Evolutionary conservation across 805 yeast species (phyloP), one percentile per base, ranked within the genome.

Genomic region (Gaillardinia entomophila): DNA sequence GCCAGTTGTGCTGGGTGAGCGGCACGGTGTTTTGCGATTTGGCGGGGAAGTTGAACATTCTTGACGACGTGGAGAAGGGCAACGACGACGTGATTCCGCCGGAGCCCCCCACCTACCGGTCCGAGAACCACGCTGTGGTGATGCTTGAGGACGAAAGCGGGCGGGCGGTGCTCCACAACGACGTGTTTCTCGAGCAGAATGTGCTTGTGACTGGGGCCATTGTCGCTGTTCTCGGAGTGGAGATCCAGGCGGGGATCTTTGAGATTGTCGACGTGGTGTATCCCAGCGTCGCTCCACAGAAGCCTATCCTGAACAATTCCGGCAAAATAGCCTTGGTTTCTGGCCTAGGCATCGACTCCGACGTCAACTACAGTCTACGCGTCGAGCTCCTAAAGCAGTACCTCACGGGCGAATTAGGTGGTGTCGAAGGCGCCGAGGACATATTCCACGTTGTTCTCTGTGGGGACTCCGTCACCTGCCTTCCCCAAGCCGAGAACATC

Each of bases 91-190:
- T 67, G 10, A 56, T 73, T 31, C 75, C 74, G 3, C 37, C 48
- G 44, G 31, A 55, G 57, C 22, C 73, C 65, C 2, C 58, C 34
- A 40, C 50, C 42, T 46, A 49, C 29, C 36, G 54, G 34, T 49
- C 67, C 51, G 82, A 81, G 38, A 60, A 69, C 6, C 82, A 76
- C 42, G 72, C 77, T 0, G 52, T 45, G 25, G 54, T 84, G 17
- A 77, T 79, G 80, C 53, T 92, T 23, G 97, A 92, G 55, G 98
- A 92, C 57, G 96, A 88, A 48, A 78, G 88, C 34, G 98, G 98
- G 3, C 67, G 98, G 31, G 80, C 95, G 5, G 54, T 77, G 20
- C 59, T 92, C 15, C 78, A 75, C 30, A 75, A 75, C 28, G 89
- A 87, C 16, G 66, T 49, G 15, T 55, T 79, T 20, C 68, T 83